Conservation (phyloP, 768 basidiomycete species). For the Rhizopogon salebrosus region DNA sequence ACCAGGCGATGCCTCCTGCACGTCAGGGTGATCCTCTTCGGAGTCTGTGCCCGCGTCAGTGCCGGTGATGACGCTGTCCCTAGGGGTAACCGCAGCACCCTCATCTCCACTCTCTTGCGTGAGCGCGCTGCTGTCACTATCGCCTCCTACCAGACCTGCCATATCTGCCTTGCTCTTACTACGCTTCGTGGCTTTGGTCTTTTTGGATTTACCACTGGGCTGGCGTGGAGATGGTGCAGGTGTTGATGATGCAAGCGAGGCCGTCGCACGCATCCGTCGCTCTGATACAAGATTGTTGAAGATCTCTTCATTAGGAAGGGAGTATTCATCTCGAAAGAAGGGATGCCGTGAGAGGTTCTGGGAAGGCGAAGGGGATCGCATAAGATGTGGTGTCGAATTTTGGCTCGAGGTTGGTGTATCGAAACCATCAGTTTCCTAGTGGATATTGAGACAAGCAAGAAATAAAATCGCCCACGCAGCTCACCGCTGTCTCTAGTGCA, state of each 20-base stretch:
- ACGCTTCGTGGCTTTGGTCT: constrained; percentile 44
- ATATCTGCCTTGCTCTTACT: constrained; percentile 44
- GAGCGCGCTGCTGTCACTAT: constrained; percentile 80
- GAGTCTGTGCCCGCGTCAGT: constrained; percentile 70
- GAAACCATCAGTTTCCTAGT: constrained; percentile 41
- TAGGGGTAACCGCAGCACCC: constrained; percentile 49
- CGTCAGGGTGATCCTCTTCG: constrained; percentile 63
- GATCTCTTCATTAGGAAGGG: constrained; percentile 51
- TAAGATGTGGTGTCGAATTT: constrained; percentile 38
- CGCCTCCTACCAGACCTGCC: constrained; percentile 73
- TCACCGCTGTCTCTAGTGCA: constrained; percentile 63
- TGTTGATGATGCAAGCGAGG: constrained; percentile 47
- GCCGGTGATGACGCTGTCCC: constrained; percentile 64
- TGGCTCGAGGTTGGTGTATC: constrained; percentile 38
- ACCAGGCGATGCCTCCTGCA: constrained; percentile 58
- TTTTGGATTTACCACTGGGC: constrained; percentile 25
- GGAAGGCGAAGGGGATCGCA: constrained; percentile 63
- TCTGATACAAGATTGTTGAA: constrained; percentile 56
- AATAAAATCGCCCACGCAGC: constrained; percentile 20
- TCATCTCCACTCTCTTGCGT: constrained; percentile 84
- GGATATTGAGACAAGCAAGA: constrained; percentile 5
- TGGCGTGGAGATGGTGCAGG: constrained; percentile 52
- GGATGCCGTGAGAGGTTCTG: constrained; percentile 67
- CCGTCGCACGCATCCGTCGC: constrained; percentile 60
- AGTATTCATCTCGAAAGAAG: constrained; percentile 68